These are phyloP conservation scores for Pochonia chlamydosporia DNA, from an alignment of 2,329 filamentous ascomycete genomes.

Conservation along the genomic window DNA sequence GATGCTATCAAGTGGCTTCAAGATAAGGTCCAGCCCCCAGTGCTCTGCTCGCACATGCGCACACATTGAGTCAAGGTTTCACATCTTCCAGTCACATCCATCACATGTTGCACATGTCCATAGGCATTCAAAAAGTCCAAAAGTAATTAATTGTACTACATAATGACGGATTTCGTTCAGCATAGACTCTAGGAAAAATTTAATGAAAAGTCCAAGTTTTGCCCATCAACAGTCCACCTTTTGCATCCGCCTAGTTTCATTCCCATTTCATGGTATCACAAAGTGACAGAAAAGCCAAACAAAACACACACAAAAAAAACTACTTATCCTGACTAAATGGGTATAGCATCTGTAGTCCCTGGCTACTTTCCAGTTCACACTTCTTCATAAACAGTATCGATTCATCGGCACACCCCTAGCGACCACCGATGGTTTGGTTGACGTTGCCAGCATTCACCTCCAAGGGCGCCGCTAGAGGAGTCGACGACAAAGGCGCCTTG, in stretches of 20 bases:
- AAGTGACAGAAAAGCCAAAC: not conserved
- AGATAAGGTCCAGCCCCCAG: no score
- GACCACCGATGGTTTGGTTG: constrained; percentile 8
- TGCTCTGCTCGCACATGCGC: no score
- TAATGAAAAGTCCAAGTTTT: not conserved
- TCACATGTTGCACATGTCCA: no score
- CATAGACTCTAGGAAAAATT: constrained; percentile 2
- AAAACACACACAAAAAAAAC: not conserved
- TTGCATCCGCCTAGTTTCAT: not conserved
- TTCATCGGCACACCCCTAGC: constrained; percentile 13
- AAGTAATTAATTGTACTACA: not conserved
- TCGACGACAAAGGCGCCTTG: constrained; percentile 1
- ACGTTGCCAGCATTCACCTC: constrained; percentile 2
- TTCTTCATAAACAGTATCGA: constrained; percentile 4
- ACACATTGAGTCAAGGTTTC: no score
- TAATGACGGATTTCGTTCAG: not conserved
- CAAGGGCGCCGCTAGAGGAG: constrained; percentile 1
- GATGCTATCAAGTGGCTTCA: no score
- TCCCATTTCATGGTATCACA: constrained; percentile 4
- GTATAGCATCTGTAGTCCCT: constrained; percentile 12
- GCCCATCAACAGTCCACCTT: not conserved
- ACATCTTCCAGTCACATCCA: no score
- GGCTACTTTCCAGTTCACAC: not conserved
- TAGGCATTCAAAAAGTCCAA: no score
- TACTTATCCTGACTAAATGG: constrained; percentile 8